Percentiles rank a stretch among this genome's conserved stretches.
These are phyloP conservation scores for Drosera capensis DNA, from an alignment of 148 eudicot genomes.

Conservation along the genomic window DNA sequence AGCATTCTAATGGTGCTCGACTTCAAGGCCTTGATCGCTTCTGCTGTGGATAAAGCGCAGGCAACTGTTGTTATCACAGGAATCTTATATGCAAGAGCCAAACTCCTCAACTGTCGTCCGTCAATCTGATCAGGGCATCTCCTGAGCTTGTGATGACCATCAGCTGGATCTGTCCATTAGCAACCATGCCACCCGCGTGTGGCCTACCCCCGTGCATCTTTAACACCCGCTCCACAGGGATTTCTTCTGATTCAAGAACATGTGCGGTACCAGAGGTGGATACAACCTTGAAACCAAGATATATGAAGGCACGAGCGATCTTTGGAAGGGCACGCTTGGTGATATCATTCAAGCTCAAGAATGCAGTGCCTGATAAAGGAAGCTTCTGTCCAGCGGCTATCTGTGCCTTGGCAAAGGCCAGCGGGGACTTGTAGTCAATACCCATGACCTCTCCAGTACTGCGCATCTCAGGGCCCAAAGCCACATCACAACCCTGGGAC, in stretches of 20 bases:
- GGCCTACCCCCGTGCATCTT: slow-evolving; percentile 98
- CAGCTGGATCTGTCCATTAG: slow-evolving; percentile 75
- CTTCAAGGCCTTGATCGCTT: slow-evolving; percentile 71
- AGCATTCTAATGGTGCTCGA: slow-evolving; percentile 44
- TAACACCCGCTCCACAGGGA: slow-evolving; percentile 69
- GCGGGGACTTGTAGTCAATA: slow-evolving; percentile 44
- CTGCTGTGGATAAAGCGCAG: slow-evolving; percentile 77
- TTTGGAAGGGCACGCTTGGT: slow-evolving; percentile 59
- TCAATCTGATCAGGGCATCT: slow-evolving; percentile 76
- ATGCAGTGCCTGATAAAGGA: slow-evolving; percentile 65
- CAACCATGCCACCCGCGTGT: slow-evolving; percentile 84
- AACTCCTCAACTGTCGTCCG: slow-evolving; percentile 77
- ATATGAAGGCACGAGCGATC: slow-evolving; percentile 57
- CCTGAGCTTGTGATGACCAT: slow-evolving; percentile 96
- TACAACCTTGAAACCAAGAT: slow-evolving; percentile 50
- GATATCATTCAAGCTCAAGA: slow-evolving; percentile 81
- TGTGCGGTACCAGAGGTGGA: slow-evolving; percentile 85
- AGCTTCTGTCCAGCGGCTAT: slow-evolving; percentile 91
- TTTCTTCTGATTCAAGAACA: slow-evolving; percentile 60
- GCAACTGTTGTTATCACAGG: slow-evolving; percentile 84
- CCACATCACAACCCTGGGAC: slow-evolving; percentile 80
- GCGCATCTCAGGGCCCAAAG: slow-evolving; percentile 96
- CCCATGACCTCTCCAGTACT: slow-evolving; percentile 99
- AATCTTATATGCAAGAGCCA: slow-evolving; percentile 83
- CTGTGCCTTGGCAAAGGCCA: slow-evolving; percentile 77